Evolutionary conservation across 345 rosid species (phyloP).

Genomic region (Eucalyptus decipiens): DNA sequence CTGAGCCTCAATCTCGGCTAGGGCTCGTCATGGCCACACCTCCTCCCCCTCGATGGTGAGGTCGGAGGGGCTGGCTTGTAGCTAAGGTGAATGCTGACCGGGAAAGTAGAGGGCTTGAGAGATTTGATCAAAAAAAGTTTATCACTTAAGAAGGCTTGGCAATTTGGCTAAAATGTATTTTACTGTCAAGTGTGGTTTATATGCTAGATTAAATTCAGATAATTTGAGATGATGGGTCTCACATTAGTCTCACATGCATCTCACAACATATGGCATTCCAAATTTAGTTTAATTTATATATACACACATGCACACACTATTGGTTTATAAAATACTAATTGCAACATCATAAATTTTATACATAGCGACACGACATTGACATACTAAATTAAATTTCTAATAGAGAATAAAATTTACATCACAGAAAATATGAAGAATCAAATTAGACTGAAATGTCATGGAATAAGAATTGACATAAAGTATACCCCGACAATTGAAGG

Average conservation of each 20-base stretch:
- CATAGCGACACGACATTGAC: accelerated
- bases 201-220: neutral
- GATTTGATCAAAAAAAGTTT: neutral
- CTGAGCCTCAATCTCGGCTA: accelerated
- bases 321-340: too few relatives aligned
- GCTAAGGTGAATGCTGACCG: neutral
- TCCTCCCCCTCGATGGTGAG: neutral
- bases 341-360: neutral
- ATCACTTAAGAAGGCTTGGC: neutral
- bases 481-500: neutral
- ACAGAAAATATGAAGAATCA: neutral
- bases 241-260: neutral
- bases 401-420: neutral
- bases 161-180: neutral
- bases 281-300: too few relatives aligned
- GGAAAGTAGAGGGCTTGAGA: neutral
- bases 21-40: neutral
- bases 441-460: neutral
- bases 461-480: neutral
- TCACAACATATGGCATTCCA: neutral
- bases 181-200: neutral
- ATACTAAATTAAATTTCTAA: neutral
- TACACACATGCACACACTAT: accelerated
- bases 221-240: neutral
- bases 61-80: neutral